phyloP scores from a whole-genome alignment of 257 asterid species.

The Plectranthus barbatus region DNA sequence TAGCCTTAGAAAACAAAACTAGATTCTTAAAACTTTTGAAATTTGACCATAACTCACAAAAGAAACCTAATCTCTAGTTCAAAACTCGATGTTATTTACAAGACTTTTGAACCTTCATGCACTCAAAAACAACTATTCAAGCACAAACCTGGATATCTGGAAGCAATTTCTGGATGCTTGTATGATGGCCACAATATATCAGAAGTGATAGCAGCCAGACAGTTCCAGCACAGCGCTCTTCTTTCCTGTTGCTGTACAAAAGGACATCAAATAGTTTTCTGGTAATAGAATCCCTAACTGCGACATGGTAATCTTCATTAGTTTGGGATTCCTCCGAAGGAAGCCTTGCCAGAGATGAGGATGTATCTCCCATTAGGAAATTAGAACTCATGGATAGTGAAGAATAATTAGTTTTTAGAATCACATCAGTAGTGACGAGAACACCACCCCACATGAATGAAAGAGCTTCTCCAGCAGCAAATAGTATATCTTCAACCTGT shows the following conservation, averaged over 20 bases:
- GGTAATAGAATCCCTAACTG: conserved; percentile 71
- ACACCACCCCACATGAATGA: conserved; percentile 97
- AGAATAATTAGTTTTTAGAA: conserved; percentile 80
- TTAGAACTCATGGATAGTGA: conserved; percentile 85
- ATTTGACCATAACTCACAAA: conserved; percentile 1
- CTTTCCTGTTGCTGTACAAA: conserved; percentile 82
- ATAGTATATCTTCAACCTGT: conserved; percentile 91
- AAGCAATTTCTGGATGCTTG: conserved; percentile 75
- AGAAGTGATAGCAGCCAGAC: conserved; percentile 93
- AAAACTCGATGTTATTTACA: neutral
- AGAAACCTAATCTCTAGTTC: conserved; percentile 2
- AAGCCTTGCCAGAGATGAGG: conserved; percentile 39
- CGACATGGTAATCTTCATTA: conserved; percentile 50
- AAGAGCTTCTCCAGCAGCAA: conserved; percentile 99
- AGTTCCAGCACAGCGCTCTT: conserved; percentile 98
- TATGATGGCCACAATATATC: conserved; percentile 82
- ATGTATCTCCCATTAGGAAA: conserved; percentile 78
- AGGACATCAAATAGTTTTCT: conserved; percentile 91
- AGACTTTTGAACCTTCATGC: neutral
- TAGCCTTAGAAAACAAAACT: neutral
- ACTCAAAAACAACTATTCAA: conserved; percentile 1
- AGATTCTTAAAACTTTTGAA: neutral
- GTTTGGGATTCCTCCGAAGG: conserved; percentile 39
- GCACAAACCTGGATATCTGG: conserved; percentile 90
- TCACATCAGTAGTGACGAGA: conserved; percentile 78